phyloP scores from a whole-genome alignment of 2,329 filamentous ascomycete species.

The Cladorrhinum sp. region DNA sequence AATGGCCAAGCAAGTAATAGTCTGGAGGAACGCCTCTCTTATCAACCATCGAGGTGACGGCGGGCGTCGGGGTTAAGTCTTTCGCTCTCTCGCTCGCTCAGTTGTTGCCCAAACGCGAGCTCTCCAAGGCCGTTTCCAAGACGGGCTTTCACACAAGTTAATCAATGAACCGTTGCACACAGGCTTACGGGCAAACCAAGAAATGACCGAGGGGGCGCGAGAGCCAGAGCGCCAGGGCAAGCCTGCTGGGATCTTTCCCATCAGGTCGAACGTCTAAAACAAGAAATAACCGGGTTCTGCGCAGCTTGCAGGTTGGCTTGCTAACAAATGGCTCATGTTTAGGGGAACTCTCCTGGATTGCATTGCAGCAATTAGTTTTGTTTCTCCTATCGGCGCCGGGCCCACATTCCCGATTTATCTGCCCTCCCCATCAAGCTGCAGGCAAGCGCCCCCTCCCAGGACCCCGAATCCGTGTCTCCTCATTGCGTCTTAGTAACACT shows the following conservation, averaged over 20 bases:
- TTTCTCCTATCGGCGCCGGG: neutral
- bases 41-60: neutral
- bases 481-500: neutral
- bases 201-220: neutral
- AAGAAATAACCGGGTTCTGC: neutral
- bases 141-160: neutral
- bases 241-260: neutral
- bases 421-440: neutral
- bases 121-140: constrained; percentile 6
- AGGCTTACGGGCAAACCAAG: neutral
- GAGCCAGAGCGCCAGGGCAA: neutral
- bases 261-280: neutral
- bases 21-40: neutral
- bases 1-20: neutral
- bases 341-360: constrained; percentile 3
- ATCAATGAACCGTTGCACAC: neutral
- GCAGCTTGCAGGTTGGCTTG: constrained; percentile 3
- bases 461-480: constrained; percentile 1
- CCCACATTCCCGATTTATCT: constrained; percentile 1
- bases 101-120: neutral
- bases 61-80: neutral
- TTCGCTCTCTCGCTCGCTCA: neutral
- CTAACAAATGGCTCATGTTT: constrained; percentile 17
- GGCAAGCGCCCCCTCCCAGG: neutral
- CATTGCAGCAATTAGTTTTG: neutral